Conservation (phyloP, 129 eudicot genomes). For the Escallonia herrerae region DNA sequence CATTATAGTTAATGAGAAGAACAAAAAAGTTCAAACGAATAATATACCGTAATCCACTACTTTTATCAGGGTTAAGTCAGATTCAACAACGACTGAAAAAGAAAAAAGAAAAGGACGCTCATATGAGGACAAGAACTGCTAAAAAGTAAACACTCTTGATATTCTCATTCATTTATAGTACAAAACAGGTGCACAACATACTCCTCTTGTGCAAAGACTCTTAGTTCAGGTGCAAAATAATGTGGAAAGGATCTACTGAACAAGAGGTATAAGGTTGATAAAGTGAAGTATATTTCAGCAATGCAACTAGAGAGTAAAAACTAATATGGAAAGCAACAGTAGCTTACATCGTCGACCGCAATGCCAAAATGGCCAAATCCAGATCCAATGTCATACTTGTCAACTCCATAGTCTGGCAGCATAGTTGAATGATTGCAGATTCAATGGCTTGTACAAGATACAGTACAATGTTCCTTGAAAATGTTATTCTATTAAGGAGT, state of each 20-base stretch:
- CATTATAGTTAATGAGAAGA: no score
- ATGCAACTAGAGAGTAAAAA: no score
- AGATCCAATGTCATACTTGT: constrained; percentile 79
- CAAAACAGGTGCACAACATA: no score
- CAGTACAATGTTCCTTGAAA: neutral
- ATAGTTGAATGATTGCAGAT: constrained; percentile 5
- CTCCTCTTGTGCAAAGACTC: no score
- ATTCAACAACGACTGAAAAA: neutral
- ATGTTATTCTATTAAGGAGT: neutral
- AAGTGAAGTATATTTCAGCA: no score
- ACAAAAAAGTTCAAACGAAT: no score
- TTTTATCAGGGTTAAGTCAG: no score
- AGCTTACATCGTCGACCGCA: constrained; percentile 88
- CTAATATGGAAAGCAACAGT: neutral
- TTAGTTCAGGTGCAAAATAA: no score
- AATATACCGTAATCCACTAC: no score
- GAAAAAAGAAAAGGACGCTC: neutral
- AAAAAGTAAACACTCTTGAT: neutral
- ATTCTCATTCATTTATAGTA: no score
- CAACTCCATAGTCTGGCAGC: constrained; percentile 83
- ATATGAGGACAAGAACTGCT: neutral
- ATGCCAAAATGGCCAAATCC: constrained; percentile 93
- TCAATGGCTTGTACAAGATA: neutral
- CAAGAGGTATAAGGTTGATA: no score
- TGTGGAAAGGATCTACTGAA: no score